Conservation (phyloP, 2,329 filamentous ascomycete species). For the Thermothelomyces thermophilus region DNA sequence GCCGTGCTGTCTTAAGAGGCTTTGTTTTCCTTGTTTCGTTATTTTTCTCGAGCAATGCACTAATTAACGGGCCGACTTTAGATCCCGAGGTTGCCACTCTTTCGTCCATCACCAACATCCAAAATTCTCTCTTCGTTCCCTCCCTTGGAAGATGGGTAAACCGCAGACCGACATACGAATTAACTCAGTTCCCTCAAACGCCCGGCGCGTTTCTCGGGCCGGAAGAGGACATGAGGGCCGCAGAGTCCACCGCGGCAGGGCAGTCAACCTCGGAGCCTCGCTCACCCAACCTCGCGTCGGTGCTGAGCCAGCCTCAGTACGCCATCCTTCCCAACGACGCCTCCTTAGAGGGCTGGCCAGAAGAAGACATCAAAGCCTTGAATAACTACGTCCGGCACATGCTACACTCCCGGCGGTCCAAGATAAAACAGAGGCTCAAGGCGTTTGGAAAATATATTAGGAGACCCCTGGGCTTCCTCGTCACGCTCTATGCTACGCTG, state of each 20-base stretch:
- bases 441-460: constrained; percentile 75
- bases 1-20: not conserved
- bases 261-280: constrained; percentile 23
- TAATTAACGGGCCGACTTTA: constrained; percentile 33
- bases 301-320: constrained; percentile 63
- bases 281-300: constrained; percentile 56
- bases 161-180: constrained; percentile 68
- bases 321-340: constrained; percentile 72
- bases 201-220: constrained; percentile 21
- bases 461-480: constrained; percentile 71
- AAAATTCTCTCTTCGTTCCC: constrained; percentile 82
- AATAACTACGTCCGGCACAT: constrained; percentile 86
- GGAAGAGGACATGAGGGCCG: constrained; percentile 22
- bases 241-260: constrained; percentile 19
- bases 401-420: constrained; percentile 72
- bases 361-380: constrained; percentile 66
- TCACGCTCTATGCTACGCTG: constrained; percentile 74
- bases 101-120: constrained; percentile 79
- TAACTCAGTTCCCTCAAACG: constrained; percentile 44
- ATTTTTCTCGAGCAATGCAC: no score
- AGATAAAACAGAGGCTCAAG: constrained; percentile 71
- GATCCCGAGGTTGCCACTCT: constrained; percentile 79
- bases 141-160: constrained; percentile 72
- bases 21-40: no score
- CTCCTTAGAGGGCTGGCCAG: constrained; percentile 65